Conservation (phyloP, 805 yeast genomes). For the Wickerhamiella cacticola region DNA sequence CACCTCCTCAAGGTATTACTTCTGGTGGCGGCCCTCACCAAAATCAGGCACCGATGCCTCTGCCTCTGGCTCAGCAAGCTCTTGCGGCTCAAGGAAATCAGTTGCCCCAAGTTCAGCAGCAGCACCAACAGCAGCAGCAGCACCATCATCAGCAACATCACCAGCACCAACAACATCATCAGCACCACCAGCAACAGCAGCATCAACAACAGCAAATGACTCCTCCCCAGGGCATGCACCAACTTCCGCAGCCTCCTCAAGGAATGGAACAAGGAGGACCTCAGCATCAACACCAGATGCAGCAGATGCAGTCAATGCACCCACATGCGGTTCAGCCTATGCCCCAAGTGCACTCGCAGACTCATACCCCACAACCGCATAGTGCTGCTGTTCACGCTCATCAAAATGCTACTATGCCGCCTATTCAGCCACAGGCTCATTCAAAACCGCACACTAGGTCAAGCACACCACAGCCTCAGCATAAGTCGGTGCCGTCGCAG, state of each 20-base stretch:
- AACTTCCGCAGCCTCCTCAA: constrained; percentile 26
- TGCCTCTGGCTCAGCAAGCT: background rate
- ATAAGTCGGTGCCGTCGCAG: constrained; percentile 12
- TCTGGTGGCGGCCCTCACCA: background rate
- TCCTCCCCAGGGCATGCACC: constrained; percentile 2
- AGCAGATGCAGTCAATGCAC: constrained; percentile 17
- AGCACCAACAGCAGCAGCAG: constrained; percentile 17
- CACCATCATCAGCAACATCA: constrained; percentile 16
- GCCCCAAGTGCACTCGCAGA: constrained; percentile 12
- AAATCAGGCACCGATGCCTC: background rate
- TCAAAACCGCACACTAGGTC: background rate
- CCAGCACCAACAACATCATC: constrained; percentile 26
- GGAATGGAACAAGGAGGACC: constrained; percentile 12
- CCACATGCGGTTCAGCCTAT: constrained; percentile 16
- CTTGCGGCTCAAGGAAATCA: background rate
- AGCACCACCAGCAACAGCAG: constrained; percentile 22
- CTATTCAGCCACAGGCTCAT: background rate
- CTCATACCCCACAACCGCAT: constrained; percentile 1
- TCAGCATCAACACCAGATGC: constrained; percentile 17
- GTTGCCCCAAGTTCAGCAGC: background rate
- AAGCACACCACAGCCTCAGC: constrained; percentile 6
- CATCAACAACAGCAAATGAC: constrained; percentile 28
- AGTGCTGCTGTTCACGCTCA: constrained; percentile 7
- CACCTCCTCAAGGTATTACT: background rate
- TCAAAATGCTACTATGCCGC: constrained; percentile 1